Conservation (phyloP, 2,329 filamentous ascomycete species). For the Aspergillus costaricaensis region DNA sequence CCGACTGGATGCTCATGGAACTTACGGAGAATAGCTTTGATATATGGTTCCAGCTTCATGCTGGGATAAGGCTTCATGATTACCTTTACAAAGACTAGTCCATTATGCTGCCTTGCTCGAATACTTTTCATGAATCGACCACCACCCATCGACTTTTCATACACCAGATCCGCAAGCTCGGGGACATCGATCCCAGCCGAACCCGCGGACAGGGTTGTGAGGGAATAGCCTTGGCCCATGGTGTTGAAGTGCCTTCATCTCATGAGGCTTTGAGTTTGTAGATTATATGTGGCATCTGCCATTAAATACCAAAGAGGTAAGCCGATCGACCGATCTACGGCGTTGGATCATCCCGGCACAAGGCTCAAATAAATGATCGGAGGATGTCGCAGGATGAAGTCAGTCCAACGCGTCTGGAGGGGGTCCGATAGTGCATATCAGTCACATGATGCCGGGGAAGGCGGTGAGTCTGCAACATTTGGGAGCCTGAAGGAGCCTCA, state of each 20-base stretch:
- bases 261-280: conserved; percentile 12
- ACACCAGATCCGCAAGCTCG: conserved; percentile 84
- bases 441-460: conserved; percentile 9
- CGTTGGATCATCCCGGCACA: background rate
- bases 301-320: background rate
- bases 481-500: background rate
- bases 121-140: conserved; percentile 97
- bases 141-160: conserved; percentile 88
- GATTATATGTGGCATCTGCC: background rate
- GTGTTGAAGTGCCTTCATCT: conserved; percentile 38
- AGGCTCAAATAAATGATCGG: background rate
- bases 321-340: background rate
- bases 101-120: conserved; percentile 83
- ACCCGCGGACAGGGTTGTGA: conserved; percentile 86
- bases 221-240: conserved; percentile 97
- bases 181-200: conserved; percentile 91
- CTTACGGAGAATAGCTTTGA: conserved; percentile 73
- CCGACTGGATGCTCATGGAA: conserved; percentile 16
- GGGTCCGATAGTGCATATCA: background rate
- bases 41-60: conserved; percentile 78
- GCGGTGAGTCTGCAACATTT: conserved; percentile 11
- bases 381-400: conserved; percentile 5
- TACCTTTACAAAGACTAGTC: conserved; percentile 89
- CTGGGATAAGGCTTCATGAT: conserved; percentile 88
- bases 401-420: conserved; percentile 1